These are phyloP conservation scores for Malassezia globosa DNA, from an alignment of 1,284 basidiomycete genomes.

Conservation along the genomic window DNA sequence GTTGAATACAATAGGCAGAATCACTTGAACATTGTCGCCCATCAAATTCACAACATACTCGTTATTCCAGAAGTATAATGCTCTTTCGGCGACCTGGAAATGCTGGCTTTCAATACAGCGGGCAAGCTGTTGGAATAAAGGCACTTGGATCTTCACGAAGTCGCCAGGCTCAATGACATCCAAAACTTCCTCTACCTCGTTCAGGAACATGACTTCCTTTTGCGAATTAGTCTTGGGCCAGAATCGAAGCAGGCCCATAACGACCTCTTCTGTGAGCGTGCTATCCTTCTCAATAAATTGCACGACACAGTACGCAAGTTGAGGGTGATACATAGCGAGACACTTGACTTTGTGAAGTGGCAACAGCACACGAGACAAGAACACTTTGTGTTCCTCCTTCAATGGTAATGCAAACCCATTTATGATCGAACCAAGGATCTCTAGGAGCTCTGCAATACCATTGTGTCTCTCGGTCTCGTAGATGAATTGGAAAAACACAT, in stretches of 20 bases:
- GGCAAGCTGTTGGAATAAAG: constrained; percentile 86
- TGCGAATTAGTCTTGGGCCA: constrained; percentile 99
- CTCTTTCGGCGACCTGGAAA: constrained; percentile 62
- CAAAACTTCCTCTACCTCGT: constrained; percentile 96
- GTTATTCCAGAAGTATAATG: constrained; percentile 57
- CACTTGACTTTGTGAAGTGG: constrained; percentile 97
- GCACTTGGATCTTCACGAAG: constrained; percentile 90
- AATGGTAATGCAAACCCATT: constrained; percentile 96
- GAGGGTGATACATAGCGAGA: constrained; percentile 90
- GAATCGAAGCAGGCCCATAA: constrained; percentile 83
- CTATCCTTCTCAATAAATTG: constrained; percentile 98
- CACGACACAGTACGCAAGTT: constrained; percentile 95
- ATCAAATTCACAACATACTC: constrained; percentile 99
- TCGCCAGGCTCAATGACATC: constrained; percentile 95
- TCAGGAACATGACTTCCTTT: constrained; percentile 99
- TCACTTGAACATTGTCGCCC: constrained; percentile 80
- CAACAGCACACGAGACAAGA: constrained; percentile 87
- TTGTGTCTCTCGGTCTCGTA: constrained; percentile 99
- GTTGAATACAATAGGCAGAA: constrained; percentile 96
- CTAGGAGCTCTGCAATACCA: constrained; percentile 93
- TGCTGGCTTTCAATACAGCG: constrained; percentile 98
- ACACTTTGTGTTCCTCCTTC: constrained; percentile 98
- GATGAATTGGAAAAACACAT: constrained; percentile 97
- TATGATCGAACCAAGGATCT: constrained; percentile 98
- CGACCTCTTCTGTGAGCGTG: constrained; percentile 81